phyloP scores from a whole-genome alignment of 208 protist genomes.

The Trypanosoma mega region DNA sequence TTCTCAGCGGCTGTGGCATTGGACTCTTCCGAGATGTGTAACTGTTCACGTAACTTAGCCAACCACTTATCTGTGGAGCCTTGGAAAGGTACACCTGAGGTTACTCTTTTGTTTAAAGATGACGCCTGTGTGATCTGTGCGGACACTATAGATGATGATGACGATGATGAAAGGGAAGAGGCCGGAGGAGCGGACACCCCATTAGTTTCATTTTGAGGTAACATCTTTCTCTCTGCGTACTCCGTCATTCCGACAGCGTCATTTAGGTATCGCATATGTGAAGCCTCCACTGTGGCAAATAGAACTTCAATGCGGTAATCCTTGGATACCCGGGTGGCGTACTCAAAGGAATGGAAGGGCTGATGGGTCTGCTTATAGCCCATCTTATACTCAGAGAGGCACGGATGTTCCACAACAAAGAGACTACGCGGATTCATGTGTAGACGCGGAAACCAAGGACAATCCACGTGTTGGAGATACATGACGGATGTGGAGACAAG shows the following conservation, averaged over 20 bases:
- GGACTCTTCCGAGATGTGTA: constrained; percentile 33
- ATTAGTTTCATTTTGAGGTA: neutral
- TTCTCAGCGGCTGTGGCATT: constrained; percentile 3
- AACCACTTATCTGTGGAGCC: constrained; percentile 53
- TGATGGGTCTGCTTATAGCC: constrained; percentile 86
- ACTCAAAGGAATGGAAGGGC: constrained; percentile 87
- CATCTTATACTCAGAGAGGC: constrained; percentile 80
- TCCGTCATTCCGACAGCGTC: constrained; percentile 79
- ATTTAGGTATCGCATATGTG: constrained; percentile 53
- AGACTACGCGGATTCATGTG: constrained; percentile 78
- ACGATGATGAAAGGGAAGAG: neutral
- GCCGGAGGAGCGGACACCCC: neutral
- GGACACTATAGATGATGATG: constrained; percentile 3
- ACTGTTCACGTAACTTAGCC: constrained; percentile 34
- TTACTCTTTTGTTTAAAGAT: too few species aligned
- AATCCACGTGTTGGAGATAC: constrained; percentile 78
- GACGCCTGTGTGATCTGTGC: too few species aligned
- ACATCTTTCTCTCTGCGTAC: constrained; percentile 39
- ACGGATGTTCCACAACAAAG: constrained; percentile 80
- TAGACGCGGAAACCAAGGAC: constrained; percentile 85
- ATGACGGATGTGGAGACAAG: constrained; percentile 81
- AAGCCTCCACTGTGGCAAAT: constrained; percentile 83
- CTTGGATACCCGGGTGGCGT: constrained; percentile 84
- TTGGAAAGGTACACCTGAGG: neutral
- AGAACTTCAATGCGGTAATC: constrained; percentile 91